Base-by-base conservation (phyloP, 306 rosid genomes). In the Comarum palustre region DNA sequence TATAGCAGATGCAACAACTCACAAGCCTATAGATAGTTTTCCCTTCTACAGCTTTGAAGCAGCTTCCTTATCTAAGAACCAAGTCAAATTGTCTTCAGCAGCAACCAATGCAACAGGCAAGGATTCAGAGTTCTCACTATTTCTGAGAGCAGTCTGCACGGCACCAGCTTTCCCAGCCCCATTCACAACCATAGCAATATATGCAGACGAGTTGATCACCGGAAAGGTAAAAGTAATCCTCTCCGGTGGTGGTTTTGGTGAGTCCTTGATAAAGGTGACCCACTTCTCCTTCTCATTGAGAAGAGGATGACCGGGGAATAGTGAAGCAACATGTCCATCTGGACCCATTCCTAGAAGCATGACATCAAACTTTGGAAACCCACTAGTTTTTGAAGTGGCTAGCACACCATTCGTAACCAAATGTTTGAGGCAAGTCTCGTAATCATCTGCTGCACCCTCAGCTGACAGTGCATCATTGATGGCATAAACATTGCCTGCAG, bases 331-430 rank as follows among this genome's bases (percentile, higher is more conserved):
- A 24, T 94, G 99, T 38, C 99, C 97, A 74, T 94, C 99, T 54
- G 99, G 99, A 46, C 99, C 99, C 99, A 94, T 94, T 19, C 99
- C 99, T 29, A 94, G 82, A 69, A 94, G 96, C 88, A 84, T 84
- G 79, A 94, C 90, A 78, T 94, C 99, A 48, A 91, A 89, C 82
- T 94, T 94, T 38, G 99, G 99, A 75, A 91, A 89, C 31, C 92
- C 95, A 8, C 73, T 83, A 45, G 58, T 71, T 42, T 84, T 75
- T 71, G 97, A 90, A 57, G 73, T 32, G 34, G 75, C 77, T 29
- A 94, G 65, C 58, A 91, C 85, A 34, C 79, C 74, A 66, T 11
- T 78, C 50, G 78, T 78, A 34, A 85, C 92, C 87, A 94, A 80
- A 22, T 81, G 84, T 65, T 60, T 88, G 50, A 94, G 83, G 77